phyloP scores from a whole-genome alignment of 192 early-diverging fungal genomes.

The Phycomyces nitens region DNA sequence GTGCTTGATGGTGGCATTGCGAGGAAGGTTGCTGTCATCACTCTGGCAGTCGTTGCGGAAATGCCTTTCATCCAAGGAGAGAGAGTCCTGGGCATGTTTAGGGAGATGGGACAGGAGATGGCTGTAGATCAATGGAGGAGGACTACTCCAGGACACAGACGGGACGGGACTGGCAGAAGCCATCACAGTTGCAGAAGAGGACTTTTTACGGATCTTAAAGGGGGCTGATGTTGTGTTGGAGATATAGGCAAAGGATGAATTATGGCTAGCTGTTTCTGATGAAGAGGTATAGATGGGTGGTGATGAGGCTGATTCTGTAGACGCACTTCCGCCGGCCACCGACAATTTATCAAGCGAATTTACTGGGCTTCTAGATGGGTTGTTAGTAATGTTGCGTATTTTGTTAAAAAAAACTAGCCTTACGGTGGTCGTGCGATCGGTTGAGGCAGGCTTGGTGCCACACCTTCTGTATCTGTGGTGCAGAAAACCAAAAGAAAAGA shows the following conservation, averaged over 20 bases:
- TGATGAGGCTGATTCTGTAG: neutral
- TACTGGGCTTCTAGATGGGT: neutral
- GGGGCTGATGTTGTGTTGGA: slow-evolving; percentile 14
- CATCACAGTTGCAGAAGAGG: slow-evolving; percentile 3
- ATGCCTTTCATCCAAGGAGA: neutral
- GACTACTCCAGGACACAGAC: slow-evolving; percentile 24
- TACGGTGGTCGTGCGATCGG: no score
- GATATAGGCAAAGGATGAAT: slow-evolving; percentile 19
- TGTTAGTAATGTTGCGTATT: neutral
- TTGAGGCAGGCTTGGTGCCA: no score
- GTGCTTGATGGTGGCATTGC: neutral
- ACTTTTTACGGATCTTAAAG: slow-evolving; percentile 22
- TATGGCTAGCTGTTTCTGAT: slow-evolving; percentile 1
- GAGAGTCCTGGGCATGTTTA: slow-evolving; percentile 1
- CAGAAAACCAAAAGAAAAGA: no score
- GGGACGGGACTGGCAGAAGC: slow-evolving; percentile 6
- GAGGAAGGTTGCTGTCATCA: neutral
- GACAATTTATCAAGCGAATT: neutral
- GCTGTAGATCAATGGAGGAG: slow-evolving; percentile 15
- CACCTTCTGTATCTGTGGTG: no score
- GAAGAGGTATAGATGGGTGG: neutral
- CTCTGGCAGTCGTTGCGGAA: neutral
- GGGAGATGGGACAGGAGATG: slow-evolving; percentile 1
- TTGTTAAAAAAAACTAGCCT: neutral
- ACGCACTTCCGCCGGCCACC: neutral